Base-by-base conservation (phyloP, 805 yeast species). In the Candida stauntonica region DNA sequence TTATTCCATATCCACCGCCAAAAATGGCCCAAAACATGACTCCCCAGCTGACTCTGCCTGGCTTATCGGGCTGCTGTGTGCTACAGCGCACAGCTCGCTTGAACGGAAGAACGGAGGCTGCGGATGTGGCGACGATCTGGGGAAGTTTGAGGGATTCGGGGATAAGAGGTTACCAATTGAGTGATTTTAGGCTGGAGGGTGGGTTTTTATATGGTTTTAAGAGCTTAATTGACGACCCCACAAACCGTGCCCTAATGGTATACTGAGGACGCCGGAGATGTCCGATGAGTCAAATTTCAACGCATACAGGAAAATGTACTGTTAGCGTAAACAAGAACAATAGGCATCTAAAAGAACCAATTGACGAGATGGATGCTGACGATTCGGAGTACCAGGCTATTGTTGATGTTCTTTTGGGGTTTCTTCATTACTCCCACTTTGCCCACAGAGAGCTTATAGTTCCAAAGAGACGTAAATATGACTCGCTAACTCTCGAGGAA, bases 401-500 rank as follows among this genome's bases (percentile, higher is more conserved):
- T 17, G 28, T 16, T 23, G 31, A 37, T 3, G 42, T 45, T 7
- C 26, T 45, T 17, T 19, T 32, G 19, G 61, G 70, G 0, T 64
- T 56, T 33, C 39, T 45, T 20, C 30, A 53, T 7, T 69, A 67
- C 38, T 61, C 57, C n/a, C 31, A 54, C 5, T 61, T 60, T 57
- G 70, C 73, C 2, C 44, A 44, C 9, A 35, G 40, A 4, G 60
- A 58, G 16, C 15, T 67, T 1, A 29, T 68, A 1, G 19, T 41
- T 2, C 68, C 73, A 1, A 56, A 62, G 32, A 45, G 33, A 27
- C 38, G 47, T 15, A 70, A 66, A 42, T 67, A 51, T 46, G 45
- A 48, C 13, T 52, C 67, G 2, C 54, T 79, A 6, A 41, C 70
- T 0, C 32, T 32, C 0, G 60, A 60, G 5, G 83, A 79, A 28